Base-by-base conservation (phyloP, 768 basidiomycete genomes). In the Neoboletus subvelutipes region DNA sequence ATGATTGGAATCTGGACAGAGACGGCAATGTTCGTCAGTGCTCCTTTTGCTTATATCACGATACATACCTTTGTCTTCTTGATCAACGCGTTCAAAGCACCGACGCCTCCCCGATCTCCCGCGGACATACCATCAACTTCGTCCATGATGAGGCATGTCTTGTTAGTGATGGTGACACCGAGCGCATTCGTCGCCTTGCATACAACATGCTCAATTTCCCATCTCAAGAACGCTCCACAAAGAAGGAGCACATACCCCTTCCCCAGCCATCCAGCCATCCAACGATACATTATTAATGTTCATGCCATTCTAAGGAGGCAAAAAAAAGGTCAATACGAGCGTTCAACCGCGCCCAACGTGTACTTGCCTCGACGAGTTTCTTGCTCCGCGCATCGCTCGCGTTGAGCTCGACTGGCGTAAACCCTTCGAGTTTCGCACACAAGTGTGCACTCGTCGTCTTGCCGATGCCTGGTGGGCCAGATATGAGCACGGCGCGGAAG, bases 91-190 rank as follows among this genome's bases (percentile, higher is more conserved):
- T 93, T 93, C 63, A 99, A 70, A 7, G 97, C 97, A 24, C 93
- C 96, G 2, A 98, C 92, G 54, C 97, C 97, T 17, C 97, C 97
- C 45, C 97, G 82, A 72, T 99, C 97, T 18, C 97, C 97, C 4
- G 92, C 91, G 6, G 94, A 96, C 95, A 98, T 99, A 1, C 97
- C 97, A 62, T 99, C 97, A 3, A 98, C 96, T 70, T 99, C 97
- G 66, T 99, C 97, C 96, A 99, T 98, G 69, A 99, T 98, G 45
- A 99, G 77, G 61, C 94, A 92, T 0, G 90, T 83, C 69, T 79
- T 84, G 64, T 90, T 83, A 0, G 90, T 94, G 61, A 98, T 85
- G 17, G 76, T 67, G 2, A 95, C 77, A 3, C 90, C 94, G 2
- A 83, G 75, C 1, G 84, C 82, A 59, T 90, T 92, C 10, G 83